These are phyloP conservation scores for Aspergillus jensenii DNA, from an alignment of 2,329 filamentous ascomycete species.

Conservation along the genomic window DNA sequence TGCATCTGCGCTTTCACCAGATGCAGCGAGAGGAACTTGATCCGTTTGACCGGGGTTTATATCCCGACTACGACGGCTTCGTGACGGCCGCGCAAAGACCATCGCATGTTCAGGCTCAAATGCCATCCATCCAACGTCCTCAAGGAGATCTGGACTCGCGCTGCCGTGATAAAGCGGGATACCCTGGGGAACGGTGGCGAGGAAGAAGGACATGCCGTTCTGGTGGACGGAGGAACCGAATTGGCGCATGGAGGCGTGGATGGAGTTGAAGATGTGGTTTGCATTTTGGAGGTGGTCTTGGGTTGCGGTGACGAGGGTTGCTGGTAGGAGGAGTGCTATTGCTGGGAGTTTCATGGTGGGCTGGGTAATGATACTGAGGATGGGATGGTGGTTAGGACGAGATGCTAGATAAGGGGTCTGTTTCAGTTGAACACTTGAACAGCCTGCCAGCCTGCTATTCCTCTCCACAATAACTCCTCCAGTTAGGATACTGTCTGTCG, in stretches of 20 bases:
- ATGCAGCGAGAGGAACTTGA: too few species aligned
- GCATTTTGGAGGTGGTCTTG: slow-evolving; percentile 45
- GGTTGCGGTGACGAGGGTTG: too few species aligned
- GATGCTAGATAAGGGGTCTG: too few species aligned
- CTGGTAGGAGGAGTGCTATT: not conserved
- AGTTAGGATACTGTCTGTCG: not conserved
- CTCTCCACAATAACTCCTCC: not conserved
- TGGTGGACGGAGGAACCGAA: slow-evolving; percentile 72
- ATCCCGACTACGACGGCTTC: slow-evolving; percentile 1
- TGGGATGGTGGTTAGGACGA: too few species aligned
- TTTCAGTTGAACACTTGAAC: too few species aligned
- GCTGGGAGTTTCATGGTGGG: not conserved
- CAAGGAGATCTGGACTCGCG: slow-evolving; percentile 44
- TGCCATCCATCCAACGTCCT: slow-evolving; percentile 67
- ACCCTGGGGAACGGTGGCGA: slow-evolving; percentile 63
- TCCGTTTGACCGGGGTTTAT: too few species aligned
- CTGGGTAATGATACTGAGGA: not conserved
- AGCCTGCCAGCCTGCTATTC: too few species aligned
- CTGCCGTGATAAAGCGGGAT: slow-evolving; percentile 69
- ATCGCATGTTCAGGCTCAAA: slow-evolving; percentile 75
- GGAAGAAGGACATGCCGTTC: slow-evolving; percentile 73
- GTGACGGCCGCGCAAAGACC: slow-evolving; percentile 53
- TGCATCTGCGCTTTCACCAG: fast-evolving
- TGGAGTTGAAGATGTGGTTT: slow-evolving; percentile 68
- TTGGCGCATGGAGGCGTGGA: slow-evolving; percentile 70